Conservation (phyloP, 2,329 filamentous ascomycete species). For the Epichloe amarillans region DNA sequence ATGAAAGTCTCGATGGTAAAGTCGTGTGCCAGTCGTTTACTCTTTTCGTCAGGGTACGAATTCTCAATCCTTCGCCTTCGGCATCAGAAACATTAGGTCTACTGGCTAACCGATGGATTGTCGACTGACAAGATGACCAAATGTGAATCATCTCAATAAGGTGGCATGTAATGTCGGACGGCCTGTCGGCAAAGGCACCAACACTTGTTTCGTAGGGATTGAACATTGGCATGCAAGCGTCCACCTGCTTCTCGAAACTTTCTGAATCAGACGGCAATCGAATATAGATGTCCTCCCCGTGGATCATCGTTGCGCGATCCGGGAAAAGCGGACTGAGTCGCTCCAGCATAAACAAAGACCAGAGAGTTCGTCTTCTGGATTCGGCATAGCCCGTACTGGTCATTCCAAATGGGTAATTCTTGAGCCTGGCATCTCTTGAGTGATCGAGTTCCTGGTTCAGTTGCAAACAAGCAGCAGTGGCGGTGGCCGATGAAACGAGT, state of each 20-base stretch:
- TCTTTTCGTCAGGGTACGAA: conserved; percentile 35
- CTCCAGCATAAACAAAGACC: conserved; percentile 58
- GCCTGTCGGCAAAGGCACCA: conserved; percentile 11
- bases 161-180: conserved; percentile 41
- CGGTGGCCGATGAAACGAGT: conserved; percentile 47
- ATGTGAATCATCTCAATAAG: conserved; percentile 49
- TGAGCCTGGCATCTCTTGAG: conserved; percentile 25
- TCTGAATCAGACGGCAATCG: conserved; percentile 49
- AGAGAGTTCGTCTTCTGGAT: conserved; percentile 57
- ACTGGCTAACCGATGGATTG: conserved; percentile 32
- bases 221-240: conserved; percentile 46
- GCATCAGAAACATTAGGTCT: conserved; percentile 14
- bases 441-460: conserved; percentile 49
- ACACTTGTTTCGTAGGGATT: conserved; percentile 28
- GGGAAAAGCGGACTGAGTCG: conserved; percentile 48
- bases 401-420: conserved; percentile 42
- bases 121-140: conserved; percentile 50
- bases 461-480: conserved; percentile 43
- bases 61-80: conserved; percentile 18
- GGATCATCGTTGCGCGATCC: conserved; percentile 40
- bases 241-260: conserved; percentile 47
- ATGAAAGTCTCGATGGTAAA: conserved; percentile 41
- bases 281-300: conserved; percentile 52
- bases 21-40: conserved; percentile 45
- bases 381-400: conserved; percentile 46